phyloP scores from a whole-genome alignment of 1,139 yeast species.

The Dujonia santamariae region DNA sequence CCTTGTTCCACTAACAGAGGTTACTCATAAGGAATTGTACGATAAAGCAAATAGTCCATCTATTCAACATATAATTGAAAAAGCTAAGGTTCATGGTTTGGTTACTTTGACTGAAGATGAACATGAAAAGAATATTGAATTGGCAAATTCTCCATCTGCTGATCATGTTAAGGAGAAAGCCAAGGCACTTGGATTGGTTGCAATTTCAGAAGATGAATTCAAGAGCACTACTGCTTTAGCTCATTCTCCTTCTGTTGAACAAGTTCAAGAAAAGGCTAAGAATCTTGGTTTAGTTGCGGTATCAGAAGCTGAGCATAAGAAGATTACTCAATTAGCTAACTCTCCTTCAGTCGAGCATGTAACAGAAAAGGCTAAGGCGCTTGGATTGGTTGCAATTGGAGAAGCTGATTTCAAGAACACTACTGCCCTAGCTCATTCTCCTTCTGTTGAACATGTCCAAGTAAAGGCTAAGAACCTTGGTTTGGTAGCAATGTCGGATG shows the following conservation, averaged over 20 bases:
- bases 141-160: constrained; percentile 18
- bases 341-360: constrained; percentile 16
- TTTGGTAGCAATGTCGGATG: constrained; percentile 2
- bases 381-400: constrained; percentile 5
- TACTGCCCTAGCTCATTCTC: constrained; percentile 14
- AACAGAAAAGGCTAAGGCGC: constrained; percentile 6
- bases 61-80: constrained; percentile 13
- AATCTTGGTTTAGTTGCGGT: constrained; percentile 21
- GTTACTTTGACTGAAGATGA: constrained; percentile 4
- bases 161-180: constrained; percentile 13
- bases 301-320: constrained; percentile 14
- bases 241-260: constrained; percentile 17
- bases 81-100: constrained; percentile 8
- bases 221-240: constrained; percentile 8
- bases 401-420: constrained; percentile 9
- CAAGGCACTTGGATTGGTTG: constrained; percentile 7
- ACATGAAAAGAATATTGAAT: constrained; percentile 6
- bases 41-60: constrained; percentile 14
- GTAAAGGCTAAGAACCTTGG: constrained; percentile 8
- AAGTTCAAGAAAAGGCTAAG: constrained; percentile 13
- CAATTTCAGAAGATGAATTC: constrained; percentile 20
- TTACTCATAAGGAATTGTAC: constrained; percentile 14
- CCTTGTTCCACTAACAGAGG: constrained; percentile 17
- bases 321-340: constrained; percentile 12
- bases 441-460: constrained; percentile 13